Evolutionary conservation across 257 asterid species (phyloP), one percentile per base, ranked within the genome.

Genomic region (Ballota nigra): DNA sequence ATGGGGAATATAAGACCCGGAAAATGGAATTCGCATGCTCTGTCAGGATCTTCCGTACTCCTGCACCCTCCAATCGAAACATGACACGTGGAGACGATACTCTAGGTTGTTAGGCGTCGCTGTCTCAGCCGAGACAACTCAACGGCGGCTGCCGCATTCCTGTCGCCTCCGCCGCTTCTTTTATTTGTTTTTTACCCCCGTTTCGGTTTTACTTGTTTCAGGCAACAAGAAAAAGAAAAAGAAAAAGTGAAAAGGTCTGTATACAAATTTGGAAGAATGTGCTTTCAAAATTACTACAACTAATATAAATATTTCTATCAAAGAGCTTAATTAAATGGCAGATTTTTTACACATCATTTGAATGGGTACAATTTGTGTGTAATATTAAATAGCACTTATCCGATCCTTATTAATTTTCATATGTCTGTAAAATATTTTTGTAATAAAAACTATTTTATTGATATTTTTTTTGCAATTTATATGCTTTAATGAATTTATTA

Each of bases 1-100:
- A 43, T 3, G 71, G 19, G 66, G 77, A 24, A 34, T 51, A 75
- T 53, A 79, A 40, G 70, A 72, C 73, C 83, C 64, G 68, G 83
- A 43, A 85, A 87, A 87, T 60, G 82, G 82, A 70, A 82, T 80
- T 82, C 86, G 86, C 91, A 81, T 88, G 89, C 83, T 59, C 80
- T 77, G 81, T 62, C 26, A 12, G 40, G 76, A 77, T 59, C 63
- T 72, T 34, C 78, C 80, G 77, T 75, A 73, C 55, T 1, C 68
- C 26, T 11, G n/a, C 4, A 2, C 43, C 49, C 8, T 29, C 81
- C 82, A 82, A 70, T 73, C 3, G 1, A 0, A 1, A 0, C 0
- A 0, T 0, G 80, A 49, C 89, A 79, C 87, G 91, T 78, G 84
- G 60, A 1, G 0, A 6, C 40, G 68, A 68, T 73, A 67, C 82